Evolutionary conservation across 129 eudicot genomes (phyloP).

Genomic region (Saussurea involucrata): DNA sequence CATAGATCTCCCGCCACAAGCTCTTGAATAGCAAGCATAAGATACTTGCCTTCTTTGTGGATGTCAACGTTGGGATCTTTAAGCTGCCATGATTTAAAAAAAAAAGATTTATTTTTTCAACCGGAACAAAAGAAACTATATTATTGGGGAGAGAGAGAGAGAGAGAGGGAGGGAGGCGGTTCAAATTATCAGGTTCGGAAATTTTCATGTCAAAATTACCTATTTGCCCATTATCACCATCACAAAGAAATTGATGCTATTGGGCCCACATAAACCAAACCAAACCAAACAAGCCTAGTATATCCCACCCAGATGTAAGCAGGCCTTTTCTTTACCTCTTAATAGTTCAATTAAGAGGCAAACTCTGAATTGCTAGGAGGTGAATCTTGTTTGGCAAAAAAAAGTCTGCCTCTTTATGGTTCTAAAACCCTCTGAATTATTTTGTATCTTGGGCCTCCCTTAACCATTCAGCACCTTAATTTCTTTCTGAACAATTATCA

Average conservation of each 20-base stretch:
- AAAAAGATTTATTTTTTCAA: background rate
- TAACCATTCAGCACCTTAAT: too few relatives aligned
- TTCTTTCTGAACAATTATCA: too few relatives aligned
- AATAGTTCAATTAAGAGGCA: too few relatives aligned
- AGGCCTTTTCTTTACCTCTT: too few relatives aligned
- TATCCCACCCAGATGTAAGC: background rate
- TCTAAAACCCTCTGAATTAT: too few relatives aligned
- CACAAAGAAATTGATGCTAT: background rate
- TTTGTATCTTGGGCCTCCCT: too few relatives aligned
- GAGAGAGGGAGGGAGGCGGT: background rate
- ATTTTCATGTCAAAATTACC: background rate
- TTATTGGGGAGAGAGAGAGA: background rate
- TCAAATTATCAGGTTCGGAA: background rate
- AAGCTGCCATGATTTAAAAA: conserved; percentile 52
- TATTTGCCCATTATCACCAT: background rate
- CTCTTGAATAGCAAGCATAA: conserved; percentile 92
- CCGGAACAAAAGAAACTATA: background rate
- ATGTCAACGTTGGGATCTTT: conserved; percentile 71
- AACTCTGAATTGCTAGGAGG: too few relatives aligned
- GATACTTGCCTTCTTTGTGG: conserved; percentile 89
- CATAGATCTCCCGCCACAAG: conserved; percentile 87
- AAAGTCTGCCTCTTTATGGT: too few relatives aligned
- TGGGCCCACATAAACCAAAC: background rate
- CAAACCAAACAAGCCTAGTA: background rate
- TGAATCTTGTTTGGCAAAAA: too few relatives aligned